These are phyloP conservation scores for Ammopiptanthus mongolicus DNA, from an alignment of 306 rosid species.

Conservation along the genomic window DNA sequence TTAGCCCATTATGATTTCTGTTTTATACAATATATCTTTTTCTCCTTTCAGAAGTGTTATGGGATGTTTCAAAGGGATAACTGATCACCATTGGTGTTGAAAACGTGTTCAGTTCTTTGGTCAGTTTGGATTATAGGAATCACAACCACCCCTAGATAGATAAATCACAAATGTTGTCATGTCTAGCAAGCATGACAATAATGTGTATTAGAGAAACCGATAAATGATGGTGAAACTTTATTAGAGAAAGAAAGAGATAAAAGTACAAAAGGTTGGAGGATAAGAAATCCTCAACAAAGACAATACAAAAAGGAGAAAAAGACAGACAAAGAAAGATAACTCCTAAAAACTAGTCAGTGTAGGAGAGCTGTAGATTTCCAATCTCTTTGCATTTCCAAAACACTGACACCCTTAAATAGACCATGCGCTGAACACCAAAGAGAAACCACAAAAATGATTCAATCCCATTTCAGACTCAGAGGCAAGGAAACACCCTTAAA, in stretches of 20 bases:
- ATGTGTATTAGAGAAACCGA: background rate
- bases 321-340: background rate
- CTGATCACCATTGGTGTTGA: background rate
- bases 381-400: background rate
- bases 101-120: constrained; percentile 1
- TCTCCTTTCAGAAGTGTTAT: background rate
- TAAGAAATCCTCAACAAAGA: background rate
- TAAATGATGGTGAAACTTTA: background rate
- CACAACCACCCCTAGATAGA: background rate
- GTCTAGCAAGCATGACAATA: background rate
- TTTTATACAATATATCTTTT: background rate
- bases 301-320: background rate
- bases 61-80: background rate
- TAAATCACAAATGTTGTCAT: background rate
- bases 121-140: background rate
- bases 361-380: background rate
- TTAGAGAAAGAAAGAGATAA: background rate
- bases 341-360: background rate
- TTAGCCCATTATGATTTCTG: background rate
- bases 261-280: background rate
- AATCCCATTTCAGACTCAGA: background rate
- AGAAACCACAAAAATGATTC: background rate
- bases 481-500: background rate
- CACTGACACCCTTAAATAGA: background rate
- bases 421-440: background rate